Evolutionary conservation across 495 filamentous ascomycete species (phyloP).

Genomic region (Aspergillus campestris): DNA sequence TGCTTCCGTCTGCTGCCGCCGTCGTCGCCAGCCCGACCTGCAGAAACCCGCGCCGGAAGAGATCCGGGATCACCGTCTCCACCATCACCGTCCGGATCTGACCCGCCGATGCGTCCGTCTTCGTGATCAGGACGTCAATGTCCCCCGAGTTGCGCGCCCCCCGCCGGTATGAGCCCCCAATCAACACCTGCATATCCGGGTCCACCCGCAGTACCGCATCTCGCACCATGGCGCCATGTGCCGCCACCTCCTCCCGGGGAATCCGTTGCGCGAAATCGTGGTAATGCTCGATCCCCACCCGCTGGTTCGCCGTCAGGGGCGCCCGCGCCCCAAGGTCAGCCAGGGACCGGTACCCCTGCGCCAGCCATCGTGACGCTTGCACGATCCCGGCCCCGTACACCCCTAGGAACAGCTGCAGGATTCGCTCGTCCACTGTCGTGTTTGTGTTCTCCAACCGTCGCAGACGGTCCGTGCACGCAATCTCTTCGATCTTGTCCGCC

Average conservation of each 20-base stretch:
- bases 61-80: constrained; percentile 50
- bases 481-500: constrained; percentile 88
- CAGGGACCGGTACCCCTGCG: constrained; percentile 66
- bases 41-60: constrained; percentile 56
- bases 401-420: constrained; percentile 59
- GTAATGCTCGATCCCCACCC: constrained; percentile 71
- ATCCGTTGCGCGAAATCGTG: constrained; percentile 79
- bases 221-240: constrained; percentile 60
- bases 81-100: constrained; percentile 57
- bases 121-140: constrained; percentile 82
- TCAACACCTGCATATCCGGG: constrained; percentile 53
- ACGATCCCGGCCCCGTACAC: constrained; percentile 72
- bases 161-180: constrained; percentile 82
- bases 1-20: constrained; percentile 43
- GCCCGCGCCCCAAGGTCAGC: constrained; percentile 60
- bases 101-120: constrained; percentile 45
- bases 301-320: constrained; percentile 63
- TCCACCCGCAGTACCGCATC: constrained; percentile 54
- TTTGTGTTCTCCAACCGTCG: constrained; percentile 62
- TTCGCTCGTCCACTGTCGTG: constrained; percentile 52
- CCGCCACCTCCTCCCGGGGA: constrained; percentile 66
- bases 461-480: constrained; percentile 67
- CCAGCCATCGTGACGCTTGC: constrained; percentile 70
- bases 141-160: constrained; percentile 67
- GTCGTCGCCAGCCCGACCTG: constrained; percentile 42